These are phyloP conservation scores for Pugionium dolabratum DNA, from an alignment of 345 rosid genomes.

Conservation along the genomic window DNA sequence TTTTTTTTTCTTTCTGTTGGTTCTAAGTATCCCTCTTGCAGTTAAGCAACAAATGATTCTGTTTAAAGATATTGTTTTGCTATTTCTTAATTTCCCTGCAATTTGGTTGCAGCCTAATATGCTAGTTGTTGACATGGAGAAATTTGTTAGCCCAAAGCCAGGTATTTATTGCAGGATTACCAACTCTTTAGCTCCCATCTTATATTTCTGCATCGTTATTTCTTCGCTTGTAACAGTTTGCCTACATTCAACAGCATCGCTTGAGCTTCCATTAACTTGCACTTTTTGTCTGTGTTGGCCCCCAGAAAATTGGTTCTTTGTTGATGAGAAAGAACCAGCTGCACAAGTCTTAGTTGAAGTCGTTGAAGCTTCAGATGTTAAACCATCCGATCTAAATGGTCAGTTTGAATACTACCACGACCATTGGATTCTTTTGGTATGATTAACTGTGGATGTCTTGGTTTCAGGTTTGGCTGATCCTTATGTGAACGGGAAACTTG, in stretches of 20 bases:
- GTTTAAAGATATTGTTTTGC: not conserved
- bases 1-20: not conserved
- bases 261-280: conserved; percentile 18
- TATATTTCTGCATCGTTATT: not conserved
- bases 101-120: conserved; percentile 79
- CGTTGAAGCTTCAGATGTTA: conserved; percentile 80
- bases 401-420: conserved; percentile 29
- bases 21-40: conserved; percentile 12
- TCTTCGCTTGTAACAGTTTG: not conserved
- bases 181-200: not conserved
- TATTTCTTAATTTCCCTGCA: not conserved
- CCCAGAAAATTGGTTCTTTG: conserved; percentile 79
- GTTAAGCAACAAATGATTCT: not conserved
- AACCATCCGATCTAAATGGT: conserved; percentile 88
- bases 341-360: conserved; percentile 78
- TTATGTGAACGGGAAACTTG: conserved; percentile 85
- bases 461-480: conserved; percentile 92
- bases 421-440: not conserved
- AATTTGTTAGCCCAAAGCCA: conserved; percentile 60
- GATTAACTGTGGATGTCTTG: conserved; percentile 12
- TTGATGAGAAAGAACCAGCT: conserved; percentile 76
- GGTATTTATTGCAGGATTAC: conserved; percentile 41
- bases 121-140: conserved; percentile 94
- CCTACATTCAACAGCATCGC: conserved; percentile 1
- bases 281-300: conserved; percentile 23